Percentiles rank a stretch among this genome's conserved stretches.
phyloP scores from a whole-genome alignment of 129 eudicot species.

The Oenanthe sinensis region DNA sequence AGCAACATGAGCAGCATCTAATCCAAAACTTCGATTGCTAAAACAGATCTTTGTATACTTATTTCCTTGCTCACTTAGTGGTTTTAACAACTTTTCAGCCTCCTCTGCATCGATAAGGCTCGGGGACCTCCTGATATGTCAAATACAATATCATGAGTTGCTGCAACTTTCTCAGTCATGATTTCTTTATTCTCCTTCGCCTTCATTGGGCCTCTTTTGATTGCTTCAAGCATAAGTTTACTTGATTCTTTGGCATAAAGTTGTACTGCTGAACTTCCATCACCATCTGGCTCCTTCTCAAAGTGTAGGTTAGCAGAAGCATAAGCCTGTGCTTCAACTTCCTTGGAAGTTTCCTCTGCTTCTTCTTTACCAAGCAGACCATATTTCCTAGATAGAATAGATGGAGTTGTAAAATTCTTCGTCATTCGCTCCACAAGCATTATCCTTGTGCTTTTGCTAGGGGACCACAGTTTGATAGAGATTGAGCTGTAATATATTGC shows the following conservation, averaged over 20 bases:
- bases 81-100: conserved; percentile 38
- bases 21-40: conserved; percentile 57
- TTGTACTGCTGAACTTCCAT: conserved; percentile 61
- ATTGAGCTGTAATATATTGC: conserved; percentile 15
- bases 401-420: conserved; percentile 53
- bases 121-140: conserved; percentile 61
- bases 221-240: conserved; percentile 54
- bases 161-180: conserved; percentile 14
- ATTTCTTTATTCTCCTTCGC: conserved; percentile 18
- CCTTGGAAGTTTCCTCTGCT: conserved; percentile 59
- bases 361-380: conserved; percentile 58
- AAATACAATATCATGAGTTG: conserved; percentile 25
- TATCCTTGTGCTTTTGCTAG: conserved; percentile 43
- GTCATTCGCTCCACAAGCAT: conserved; percentile 55
- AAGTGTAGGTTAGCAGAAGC: conserved; percentile 45
- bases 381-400: conserved; percentile 57
- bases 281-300: conserved; percentile 57
- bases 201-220: conserved; percentile 46
- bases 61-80: conserved; percentile 39
- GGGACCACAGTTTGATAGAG: conserved; percentile 68
- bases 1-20: conserved; percentile 51
- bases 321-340: conserved; percentile 52
- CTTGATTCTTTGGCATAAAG: conserved; percentile 67
- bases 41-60: conserved; percentile 46
- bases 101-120: conserved; percentile 37